Percentiles rank a stretch among this genome's conserved stretches.
These are phyloP conservation scores for Spizellomyces sp. DNA, from an alignment of 192 early-diverging fungal genomes.

Conservation along the genomic window DNA sequence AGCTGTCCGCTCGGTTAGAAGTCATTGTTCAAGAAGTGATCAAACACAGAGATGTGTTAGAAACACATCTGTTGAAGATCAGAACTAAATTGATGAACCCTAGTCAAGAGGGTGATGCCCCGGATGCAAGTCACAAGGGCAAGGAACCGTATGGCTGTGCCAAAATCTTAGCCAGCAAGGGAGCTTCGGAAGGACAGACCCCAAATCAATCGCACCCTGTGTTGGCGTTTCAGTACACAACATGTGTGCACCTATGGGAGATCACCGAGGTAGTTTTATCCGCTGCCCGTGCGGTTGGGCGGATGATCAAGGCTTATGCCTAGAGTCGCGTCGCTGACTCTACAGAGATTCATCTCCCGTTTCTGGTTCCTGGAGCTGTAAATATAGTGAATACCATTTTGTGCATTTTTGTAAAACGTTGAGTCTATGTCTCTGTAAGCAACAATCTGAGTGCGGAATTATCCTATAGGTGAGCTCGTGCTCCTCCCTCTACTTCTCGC, in stretches of 20 bases:
- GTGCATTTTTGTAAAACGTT: no score
- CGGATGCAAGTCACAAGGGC: background rate
- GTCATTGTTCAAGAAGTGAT: slow-evolving; percentile 20
- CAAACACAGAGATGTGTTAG: slow-evolving; percentile 2
- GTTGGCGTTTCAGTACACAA: slow-evolving; percentile 24
- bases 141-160: background rate
- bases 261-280: slow-evolving; percentile 27
- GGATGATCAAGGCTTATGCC: slow-evolving; percentile 15
- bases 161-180: background rate
- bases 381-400: no score
- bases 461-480: no score
- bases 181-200: background rate
- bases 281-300: slow-evolving; percentile 19
- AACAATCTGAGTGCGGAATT: no score
- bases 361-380: no score
- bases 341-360: no score
- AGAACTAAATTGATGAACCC: slow-evolving; percentile 8
- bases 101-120: background rate
- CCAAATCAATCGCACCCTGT: background rate
- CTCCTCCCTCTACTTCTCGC: no score
- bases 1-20: slow-evolving; percentile 22
- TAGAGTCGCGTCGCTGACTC: background rate
- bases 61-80: slow-evolving; percentile 21
- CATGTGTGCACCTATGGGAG: slow-evolving; percentile 20
- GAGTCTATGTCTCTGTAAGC: no score